phyloP scores from a whole-genome alignment of 441 rosid genomes.

The Corymbia citriodora region DNA sequence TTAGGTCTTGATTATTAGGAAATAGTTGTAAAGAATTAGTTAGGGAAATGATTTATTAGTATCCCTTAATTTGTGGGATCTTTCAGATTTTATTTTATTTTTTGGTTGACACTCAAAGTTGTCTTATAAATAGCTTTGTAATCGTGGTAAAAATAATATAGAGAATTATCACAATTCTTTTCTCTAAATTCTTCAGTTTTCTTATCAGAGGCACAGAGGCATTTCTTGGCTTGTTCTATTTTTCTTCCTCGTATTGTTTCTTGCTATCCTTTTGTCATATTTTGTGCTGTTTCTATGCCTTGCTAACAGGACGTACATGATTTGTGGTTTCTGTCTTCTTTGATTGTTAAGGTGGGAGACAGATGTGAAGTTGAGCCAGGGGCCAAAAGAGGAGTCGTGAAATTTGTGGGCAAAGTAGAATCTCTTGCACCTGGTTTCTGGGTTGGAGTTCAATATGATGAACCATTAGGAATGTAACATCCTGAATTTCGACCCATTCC shows the following conservation, averaged over 20 bases:
- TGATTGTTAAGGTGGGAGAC: slow-evolving; percentile 53
- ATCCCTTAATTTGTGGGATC: no score
- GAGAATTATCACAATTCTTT: no score
- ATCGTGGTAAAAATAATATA: no score
- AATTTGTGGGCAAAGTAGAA: slow-evolving; percentile 80
- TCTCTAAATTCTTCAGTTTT: no score
- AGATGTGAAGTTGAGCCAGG: slow-evolving; percentile 94
- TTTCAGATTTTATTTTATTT: no score
- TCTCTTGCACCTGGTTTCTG: slow-evolving; percentile 84
- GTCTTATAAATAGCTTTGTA: no score
- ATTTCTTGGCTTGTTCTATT: not conserved
- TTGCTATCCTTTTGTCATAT: not conserved
- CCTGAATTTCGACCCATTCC: no score
- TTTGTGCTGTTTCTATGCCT: not conserved
- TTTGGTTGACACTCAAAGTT: no score
- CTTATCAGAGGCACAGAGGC: not conserved
- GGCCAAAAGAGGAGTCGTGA: slow-evolving; percentile 83
- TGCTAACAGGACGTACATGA: not conserved
- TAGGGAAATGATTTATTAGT: no score
- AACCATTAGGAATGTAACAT: slow-evolving; percentile 89
- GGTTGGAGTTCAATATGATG: slow-evolving; percentile 92
- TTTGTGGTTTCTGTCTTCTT: not conserved
- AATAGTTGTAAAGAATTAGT: no score
- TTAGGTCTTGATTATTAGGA: no score
- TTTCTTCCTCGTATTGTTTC: not conserved